Evolutionary conservation across 2,329 filamentous ascomycete genomes (phyloP), one percentile per base, ranked within the genome.

Genomic region (Trichoderma arundinaceum): DNA sequence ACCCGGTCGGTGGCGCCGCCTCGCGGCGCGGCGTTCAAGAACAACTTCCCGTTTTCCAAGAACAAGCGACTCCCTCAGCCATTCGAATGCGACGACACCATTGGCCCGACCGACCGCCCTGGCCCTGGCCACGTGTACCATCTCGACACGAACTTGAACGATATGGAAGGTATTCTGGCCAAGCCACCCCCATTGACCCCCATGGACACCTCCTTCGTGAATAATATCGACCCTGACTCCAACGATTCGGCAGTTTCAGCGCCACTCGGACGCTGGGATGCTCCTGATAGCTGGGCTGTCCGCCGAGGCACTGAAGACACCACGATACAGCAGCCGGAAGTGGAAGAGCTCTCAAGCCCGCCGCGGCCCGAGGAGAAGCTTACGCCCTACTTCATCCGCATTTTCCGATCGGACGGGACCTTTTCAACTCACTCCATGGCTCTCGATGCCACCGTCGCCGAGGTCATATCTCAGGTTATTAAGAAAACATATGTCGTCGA

Each of bases 251-350:
- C 75, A 28, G 67, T 72, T 33, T 77, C 76, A 17, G 71, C 72
- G 2, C 79, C 79, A 2, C 81, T 82, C 64, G 88, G 89, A 1
- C 87, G 87, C 3, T 99, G 94, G 94, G 92, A 96, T 76, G 94
- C 94, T 3, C 94, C 95, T 1, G 94, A 98, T 76, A 97, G 94
- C 75, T 99, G 95, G 95, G 93, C 92, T 58, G 94, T 98, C 32
- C 92, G 91, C 71, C 89, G 88, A 67, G 83, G 83, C 51, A 86
- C 86, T 7, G 89, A 92, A 70, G 90, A 92, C 63, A 85, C 84
- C 68, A 81, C 83, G n/a, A 73, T 75, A 70, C 84, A 81, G 71
- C 79, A 75, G 4, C 80, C 82, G 1, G 90, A 92, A 65, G 81
- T 86, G 13, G 90, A 93, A 68, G 90, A 94, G 63, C 81, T 84